Percentiles rank a stretch among this genome's conserved stretches.
Conservation (phyloP, 78 protist species). For the Isochrysis galbana region DNA sequence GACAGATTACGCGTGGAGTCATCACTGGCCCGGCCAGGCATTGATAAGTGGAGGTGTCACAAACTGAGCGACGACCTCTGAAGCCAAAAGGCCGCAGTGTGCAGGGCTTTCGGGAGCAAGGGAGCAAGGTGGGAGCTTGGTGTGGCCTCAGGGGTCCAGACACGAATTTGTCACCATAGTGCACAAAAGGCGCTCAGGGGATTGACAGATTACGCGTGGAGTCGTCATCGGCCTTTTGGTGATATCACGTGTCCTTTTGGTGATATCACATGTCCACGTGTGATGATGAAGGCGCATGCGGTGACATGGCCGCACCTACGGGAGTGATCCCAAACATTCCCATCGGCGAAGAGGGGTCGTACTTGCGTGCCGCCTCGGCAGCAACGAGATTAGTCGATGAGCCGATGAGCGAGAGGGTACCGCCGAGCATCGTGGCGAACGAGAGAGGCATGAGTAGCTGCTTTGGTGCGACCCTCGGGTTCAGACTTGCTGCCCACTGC, state of each 20-base stretch:
- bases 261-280: too few species aligned
- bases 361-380: neutral
- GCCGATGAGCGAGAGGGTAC: constrained; percentile 36
- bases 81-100: too few species aligned
- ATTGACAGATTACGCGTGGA: neutral
- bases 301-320: too few species aligned
- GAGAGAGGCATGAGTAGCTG: constrained; percentile 43
- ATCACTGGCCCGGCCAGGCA: neutral
- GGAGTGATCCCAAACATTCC: neutral
- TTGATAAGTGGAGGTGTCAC: too few species aligned
- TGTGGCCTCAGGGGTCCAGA: too few species aligned
- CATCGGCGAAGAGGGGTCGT: neutral
- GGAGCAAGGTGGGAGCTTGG: too few species aligned
- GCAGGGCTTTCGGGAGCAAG: too few species aligned
- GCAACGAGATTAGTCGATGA: constrained; percentile 31
- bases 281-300: too few species aligned
- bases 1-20: neutral
- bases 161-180: too few species aligned
- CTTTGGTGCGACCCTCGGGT: neutral
- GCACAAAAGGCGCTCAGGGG: too few species aligned
- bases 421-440: constrained; percentile 31
- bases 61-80: too few species aligned
- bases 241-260: neutral
- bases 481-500: neutral
- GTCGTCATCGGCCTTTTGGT: neutral